Conservation (phyloP, 2,329 filamentous ascomycete species). For the Metarhizium robertsii region DNA sequence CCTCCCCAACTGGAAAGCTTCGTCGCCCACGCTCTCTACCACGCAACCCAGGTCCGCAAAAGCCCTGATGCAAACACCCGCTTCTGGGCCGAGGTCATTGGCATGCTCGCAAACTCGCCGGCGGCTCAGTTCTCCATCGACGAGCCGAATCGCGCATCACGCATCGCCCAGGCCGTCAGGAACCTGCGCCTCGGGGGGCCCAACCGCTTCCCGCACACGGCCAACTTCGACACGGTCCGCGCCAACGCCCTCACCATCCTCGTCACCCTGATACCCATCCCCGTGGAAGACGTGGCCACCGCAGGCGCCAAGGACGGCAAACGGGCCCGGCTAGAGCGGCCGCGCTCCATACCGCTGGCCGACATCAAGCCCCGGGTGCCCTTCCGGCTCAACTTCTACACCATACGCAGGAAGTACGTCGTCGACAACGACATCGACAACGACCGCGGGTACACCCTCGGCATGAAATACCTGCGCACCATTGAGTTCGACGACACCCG, state of each 20-base stretch:
- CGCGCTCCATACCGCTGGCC: neutral
- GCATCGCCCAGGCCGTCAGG: conserved; percentile 6
- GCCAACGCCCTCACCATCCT: conserved; percentile 8
- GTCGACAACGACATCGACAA: neutral
- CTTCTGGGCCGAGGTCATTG: conserved; percentile 4
- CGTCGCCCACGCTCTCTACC: neutral
- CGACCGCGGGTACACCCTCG: neutral
- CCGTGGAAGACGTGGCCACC: conserved; percentile 3
- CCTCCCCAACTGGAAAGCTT: conserved; percentile 3
- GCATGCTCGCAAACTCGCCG: conserved; percentile 4
- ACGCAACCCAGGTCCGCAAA: neutral
- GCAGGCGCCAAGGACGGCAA: conserved; percentile 1
- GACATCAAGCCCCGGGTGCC: neutral
- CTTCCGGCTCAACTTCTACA: conserved; percentile 7
- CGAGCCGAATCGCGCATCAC: neutral
- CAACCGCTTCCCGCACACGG: conserved; percentile 6
- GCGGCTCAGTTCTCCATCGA: conserved; percentile 1
- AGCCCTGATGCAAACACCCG: neutral
- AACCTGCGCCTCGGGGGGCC: conserved; percentile 5
- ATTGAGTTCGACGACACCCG: conserved; percentile 5
- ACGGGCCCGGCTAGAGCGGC: conserved; percentile 2
- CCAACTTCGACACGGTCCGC: conserved; percentile 7
- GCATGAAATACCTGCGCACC: conserved; percentile 6
- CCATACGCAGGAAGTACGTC: conserved; percentile 1
- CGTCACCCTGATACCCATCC: conserved; percentile 6